These are phyloP conservation scores for Sugiyamaella boreocaroliniensis DNA, from an alignment of 805 yeast species.

Conservation along the genomic window DNA sequence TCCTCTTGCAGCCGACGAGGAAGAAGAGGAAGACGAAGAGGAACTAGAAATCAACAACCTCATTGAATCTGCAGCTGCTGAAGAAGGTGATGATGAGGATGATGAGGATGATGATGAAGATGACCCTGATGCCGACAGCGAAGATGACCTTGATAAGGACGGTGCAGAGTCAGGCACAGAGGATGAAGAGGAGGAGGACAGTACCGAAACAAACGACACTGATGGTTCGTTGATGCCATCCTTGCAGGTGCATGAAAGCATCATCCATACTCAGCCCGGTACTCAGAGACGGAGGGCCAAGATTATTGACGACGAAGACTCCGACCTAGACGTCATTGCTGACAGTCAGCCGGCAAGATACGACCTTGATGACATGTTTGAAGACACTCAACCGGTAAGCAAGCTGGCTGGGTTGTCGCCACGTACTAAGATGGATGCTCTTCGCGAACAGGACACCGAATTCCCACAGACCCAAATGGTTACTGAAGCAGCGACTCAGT, in stretches of 20 bases:
- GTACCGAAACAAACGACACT: background rate
- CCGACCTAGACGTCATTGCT: background rate
- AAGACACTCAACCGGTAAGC: conserved; percentile 5
- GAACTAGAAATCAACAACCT: conserved; percentile 2
- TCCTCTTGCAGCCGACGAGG: conserved; percentile 6
- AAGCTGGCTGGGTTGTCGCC: conserved; percentile 1
- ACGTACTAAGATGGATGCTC: conserved; percentile 1
- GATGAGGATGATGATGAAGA: conserved; percentile 12
- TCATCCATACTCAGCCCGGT: background rate
- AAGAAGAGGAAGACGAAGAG: conserved; percentile 5
- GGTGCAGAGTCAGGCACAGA: conserved; percentile 3
- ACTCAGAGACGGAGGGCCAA: background rate
- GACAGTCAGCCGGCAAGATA: background rate
- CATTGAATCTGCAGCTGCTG: conserved; percentile 2
- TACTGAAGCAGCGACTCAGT: background rate
- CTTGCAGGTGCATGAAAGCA: conserved; percentile 2
- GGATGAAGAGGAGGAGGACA: conserved; percentile 7
- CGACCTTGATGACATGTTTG: conserved; percentile 5
- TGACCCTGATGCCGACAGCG: conserved; percentile 6
- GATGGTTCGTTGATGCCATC: background rate
- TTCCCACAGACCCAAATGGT: background rate
- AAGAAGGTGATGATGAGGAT: conserved; percentile 12
- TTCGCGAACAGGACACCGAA: conserved; percentile 2
- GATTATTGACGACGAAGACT: conserved; percentile 4
- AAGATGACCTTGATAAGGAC: conserved; percentile 5